Evolutionary conservation across 2,329 filamentous ascomycete genomes (phyloP).

Genomic region (Thelonectria discophora): DNA sequence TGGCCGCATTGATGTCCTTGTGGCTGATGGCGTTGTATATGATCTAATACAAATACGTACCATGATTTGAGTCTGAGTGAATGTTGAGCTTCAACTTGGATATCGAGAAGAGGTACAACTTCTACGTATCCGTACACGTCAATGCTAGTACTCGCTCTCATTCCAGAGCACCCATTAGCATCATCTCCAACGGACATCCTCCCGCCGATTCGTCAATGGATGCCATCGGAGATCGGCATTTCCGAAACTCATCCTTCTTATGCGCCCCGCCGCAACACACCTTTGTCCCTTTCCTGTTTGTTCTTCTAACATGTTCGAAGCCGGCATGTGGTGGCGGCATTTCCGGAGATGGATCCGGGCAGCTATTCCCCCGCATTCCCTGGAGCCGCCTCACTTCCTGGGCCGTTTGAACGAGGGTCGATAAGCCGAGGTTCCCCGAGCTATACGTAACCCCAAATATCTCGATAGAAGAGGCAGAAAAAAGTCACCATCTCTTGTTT

Average conservation of each 20-base stretch:
- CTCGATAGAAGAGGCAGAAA: not conserved
- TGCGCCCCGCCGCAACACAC: not conserved
- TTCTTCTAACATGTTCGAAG: constrained; percentile 9
- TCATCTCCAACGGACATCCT: constrained; percentile 4
- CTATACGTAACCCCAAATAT: constrained; percentile 6
- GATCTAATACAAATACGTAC: constrained; percentile 22
- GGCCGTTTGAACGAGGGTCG: not conserved
- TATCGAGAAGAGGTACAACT: not conserved
- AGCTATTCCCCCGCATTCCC: constrained; percentile 20
- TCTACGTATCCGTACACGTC: no score
- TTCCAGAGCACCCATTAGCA: no score
- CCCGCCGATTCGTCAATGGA: constrained; percentile 13
- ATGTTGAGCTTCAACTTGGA: not conserved
- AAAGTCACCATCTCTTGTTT: not conserved
- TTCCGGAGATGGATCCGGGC: constrained; percentile 22
- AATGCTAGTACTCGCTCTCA: no score
- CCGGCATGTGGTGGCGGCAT: constrained; percentile 18
- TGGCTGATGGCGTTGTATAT: constrained; percentile 29
- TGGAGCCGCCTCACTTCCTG: not conserved
- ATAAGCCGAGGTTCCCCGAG: constrained; percentile 18
- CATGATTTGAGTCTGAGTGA: not conserved
- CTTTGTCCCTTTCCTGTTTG: not conserved
- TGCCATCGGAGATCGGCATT: constrained; percentile 12
- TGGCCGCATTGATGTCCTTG: constrained; percentile 29
- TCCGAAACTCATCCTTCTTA: constrained; percentile 7